Evolutionary conservation across 768 basidiomycete species (phyloP).

Genomic region (Suillus sp.): DNA sequence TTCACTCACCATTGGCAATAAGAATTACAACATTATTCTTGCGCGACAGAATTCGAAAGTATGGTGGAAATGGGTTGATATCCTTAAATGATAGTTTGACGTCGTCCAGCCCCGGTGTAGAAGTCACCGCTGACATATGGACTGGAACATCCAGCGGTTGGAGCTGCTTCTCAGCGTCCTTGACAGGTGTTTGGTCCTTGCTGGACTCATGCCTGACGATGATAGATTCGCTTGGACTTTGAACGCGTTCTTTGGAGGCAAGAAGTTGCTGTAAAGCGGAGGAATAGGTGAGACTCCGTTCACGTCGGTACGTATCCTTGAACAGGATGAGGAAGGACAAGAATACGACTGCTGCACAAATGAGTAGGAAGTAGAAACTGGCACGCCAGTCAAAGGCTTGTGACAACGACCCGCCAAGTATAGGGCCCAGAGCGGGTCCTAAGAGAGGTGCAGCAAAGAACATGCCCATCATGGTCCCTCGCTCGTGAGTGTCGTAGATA

Average conservation of each 20-base stretch:
- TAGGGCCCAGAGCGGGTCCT: constrained; percentile 68
- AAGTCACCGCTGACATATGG: constrained; percentile 18
- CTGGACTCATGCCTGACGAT: constrained; percentile 17
- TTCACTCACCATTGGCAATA: constrained; percentile 29
- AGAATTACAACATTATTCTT: constrained; percentile 71
- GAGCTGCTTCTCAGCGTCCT: constrained; percentile 17
- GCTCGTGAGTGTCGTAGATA: constrained; percentile 71
- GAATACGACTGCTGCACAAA: constrained; percentile 56
- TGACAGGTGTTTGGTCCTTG: constrained; percentile 19
- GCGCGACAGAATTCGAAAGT: constrained; percentile 56
- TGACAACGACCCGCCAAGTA: constrained; percentile 72
- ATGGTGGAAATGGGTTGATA: constrained; percentile 71
- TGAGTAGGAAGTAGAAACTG: constrained; percentile 80
- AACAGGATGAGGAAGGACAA: constrained; percentile 66
- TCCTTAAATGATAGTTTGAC: constrained; percentile 64
- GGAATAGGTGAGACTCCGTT: constrained; percentile 82
- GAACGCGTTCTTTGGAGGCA: constrained; percentile 24
- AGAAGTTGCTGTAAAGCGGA: constrained; percentile 53
- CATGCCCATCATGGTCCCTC: constrained; percentile 79
- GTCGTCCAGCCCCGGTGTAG: constrained; percentile 23
- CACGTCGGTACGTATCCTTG: constrained; percentile 80
- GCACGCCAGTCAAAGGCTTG: constrained; percentile 75
- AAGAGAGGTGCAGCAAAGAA: constrained; percentile 81
- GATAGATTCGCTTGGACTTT: constrained; percentile 22
- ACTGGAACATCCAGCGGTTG: constrained; percentile 30